Conservation (phyloP, 2,329 filamentous ascomycete species). For the Elsinoe batatas region DNA sequence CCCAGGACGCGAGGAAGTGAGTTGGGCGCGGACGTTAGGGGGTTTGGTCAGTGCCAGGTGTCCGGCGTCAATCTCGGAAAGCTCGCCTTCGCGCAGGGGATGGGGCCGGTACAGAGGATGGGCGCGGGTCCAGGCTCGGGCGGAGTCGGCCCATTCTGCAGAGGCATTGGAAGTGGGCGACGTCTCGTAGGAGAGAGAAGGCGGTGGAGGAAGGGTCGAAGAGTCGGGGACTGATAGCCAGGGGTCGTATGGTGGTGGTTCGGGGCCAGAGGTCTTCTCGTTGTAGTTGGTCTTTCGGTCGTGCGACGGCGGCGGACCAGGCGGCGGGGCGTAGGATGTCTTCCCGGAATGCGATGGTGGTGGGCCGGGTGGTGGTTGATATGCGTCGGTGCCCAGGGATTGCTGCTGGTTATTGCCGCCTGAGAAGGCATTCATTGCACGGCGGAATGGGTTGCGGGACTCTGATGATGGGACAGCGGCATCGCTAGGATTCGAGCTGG, state of each 20-base stretch:
- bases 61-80: slow-evolving; percentile 29
- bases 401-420: neutral
- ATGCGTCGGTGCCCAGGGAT: slow-evolving; percentile 18
- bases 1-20: slow-evolving; percentile 39
- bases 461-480: neutral
- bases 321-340: slow-evolving; percentile 19
- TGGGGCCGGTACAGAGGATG: slow-evolving; percentile 51
- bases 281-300: slow-evolving; percentile 19
- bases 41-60: slow-evolving; percentile 41
- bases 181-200: slow-evolving; percentile 53
- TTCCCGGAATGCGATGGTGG: slow-evolving; percentile 21
- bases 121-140: slow-evolving; percentile 53
- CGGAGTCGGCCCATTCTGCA: slow-evolving; percentile 52
- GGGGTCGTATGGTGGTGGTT: slow-evolving; percentile 54
- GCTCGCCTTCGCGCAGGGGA: slow-evolving; percentile 18
- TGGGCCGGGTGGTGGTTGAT: slow-evolving; percentile 25
- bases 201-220: slow-evolving; percentile 61
- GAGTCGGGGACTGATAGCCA: slow-evolving; percentile 68
- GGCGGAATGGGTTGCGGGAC: slow-evolving; percentile 3
- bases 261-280: slow-evolving; percentile 29
- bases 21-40: slow-evolving; percentile 31
- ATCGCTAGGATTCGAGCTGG: neutral
- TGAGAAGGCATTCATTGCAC: slow-evolving; percentile 4
- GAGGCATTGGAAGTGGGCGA: slow-evolving; percentile 63
- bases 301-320: slow-evolving; percentile 23